Evolutionary conservation across 352 stramenopile genomes (phyloP), one percentile per base, ranked within the genome.

Genomic region (Pythium dissotocum): DNA sequence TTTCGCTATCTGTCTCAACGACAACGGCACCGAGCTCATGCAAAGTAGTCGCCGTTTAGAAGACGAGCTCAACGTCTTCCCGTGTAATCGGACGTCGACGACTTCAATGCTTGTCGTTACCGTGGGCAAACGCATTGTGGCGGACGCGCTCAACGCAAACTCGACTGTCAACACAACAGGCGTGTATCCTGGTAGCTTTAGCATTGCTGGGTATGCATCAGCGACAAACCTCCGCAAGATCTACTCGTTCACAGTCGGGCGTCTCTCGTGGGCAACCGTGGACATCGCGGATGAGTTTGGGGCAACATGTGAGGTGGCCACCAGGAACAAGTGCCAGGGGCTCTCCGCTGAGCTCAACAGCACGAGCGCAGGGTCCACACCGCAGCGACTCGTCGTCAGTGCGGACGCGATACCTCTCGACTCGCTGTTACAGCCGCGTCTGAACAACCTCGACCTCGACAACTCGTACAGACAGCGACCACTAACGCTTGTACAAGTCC

Each of bases 171-270:
- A 56, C 21, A 8, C 21, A 18, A 16, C 49, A n/a, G 2, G 24
- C 9, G n/a, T 38, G 6, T 21, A 10, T 9, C 26, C 49, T 30
- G 28, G 9, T 6, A 12, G 28, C 6, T 24, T 9, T 7, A 9
- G 9, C 26, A 36, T n/a, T n/a, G n/a, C n/a, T n/a, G n/a, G n/a
- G n/a, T n/a, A n/a, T n/a, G n/a, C n/a, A n/a, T n/a, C 28, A 7
- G 49, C 28, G 2, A 56, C 26, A 9, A 56, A 56, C 21, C 1
- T 56, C 24, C 49, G 49, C 49, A 56, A 56, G 49, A 56, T 36
- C 2, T 56, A 56, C 26, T 56, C 49, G 24, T 32, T 56, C 10
- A 56, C 49, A 4, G 49, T 56, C 24, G 49, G 49, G 3, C 16
- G 49, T 5, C 49, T 56, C 6, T 16, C 49, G 12, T 36, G 49